phyloP scores from a whole-genome alignment of 208 protist genomes.

The Wallacemonas sp. region DNA sequence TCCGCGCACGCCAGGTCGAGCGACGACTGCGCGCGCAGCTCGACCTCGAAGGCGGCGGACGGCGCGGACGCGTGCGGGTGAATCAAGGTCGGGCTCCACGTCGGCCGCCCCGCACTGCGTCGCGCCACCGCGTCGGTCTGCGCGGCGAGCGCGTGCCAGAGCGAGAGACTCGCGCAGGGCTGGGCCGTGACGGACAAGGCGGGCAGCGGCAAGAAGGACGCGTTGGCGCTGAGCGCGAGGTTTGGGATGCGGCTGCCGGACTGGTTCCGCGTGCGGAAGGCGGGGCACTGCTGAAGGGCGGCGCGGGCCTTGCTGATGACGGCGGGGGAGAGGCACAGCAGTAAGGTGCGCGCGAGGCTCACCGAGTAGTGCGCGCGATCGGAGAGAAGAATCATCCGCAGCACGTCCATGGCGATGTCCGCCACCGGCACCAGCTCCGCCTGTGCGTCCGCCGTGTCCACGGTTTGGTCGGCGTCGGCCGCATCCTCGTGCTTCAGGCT shows the following conservation, averaged over 20 bases:
- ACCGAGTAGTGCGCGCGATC: slow-evolving; percentile 80
- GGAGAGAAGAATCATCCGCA: slow-evolving; percentile 82
- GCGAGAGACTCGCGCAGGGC: slow-evolving; percentile 37
- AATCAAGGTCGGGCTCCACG: not conserved
- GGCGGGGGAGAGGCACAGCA: slow-evolving; percentile 38
- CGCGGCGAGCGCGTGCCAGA: slow-evolving; percentile 40
- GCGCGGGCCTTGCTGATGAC: slow-evolving; percentile 32
- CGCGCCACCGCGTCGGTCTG: slow-evolving; percentile 18
- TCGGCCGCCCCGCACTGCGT: not conserved
- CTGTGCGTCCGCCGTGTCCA: too few species aligned
- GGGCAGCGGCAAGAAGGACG: slow-evolving; percentile 25
- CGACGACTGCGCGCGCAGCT: slow-evolving; percentile 9
- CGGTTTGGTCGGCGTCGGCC: too few species aligned
- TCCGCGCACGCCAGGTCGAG: slow-evolving; percentile 18
- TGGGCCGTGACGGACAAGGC: slow-evolving; percentile 24
- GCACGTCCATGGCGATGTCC: slow-evolving; percentile 52
- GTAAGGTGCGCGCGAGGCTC: slow-evolving; percentile 39
- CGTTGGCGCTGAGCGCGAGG: slow-evolving; percentile 29
- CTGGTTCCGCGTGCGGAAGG: slow-evolving; percentile 33
- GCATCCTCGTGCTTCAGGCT: too few species aligned
- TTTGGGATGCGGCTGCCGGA: slow-evolving; percentile 30
- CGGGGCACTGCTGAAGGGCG: slow-evolving; percentile 40
- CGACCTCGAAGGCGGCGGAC: slow-evolving; percentile 10
- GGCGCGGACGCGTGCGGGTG: not conserved
- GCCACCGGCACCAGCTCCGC: not conserved